Evolutionary conservation across 2,329 filamentous ascomycete species (phyloP).

Genomic region (Sporothrix euskadiensis): DNA sequence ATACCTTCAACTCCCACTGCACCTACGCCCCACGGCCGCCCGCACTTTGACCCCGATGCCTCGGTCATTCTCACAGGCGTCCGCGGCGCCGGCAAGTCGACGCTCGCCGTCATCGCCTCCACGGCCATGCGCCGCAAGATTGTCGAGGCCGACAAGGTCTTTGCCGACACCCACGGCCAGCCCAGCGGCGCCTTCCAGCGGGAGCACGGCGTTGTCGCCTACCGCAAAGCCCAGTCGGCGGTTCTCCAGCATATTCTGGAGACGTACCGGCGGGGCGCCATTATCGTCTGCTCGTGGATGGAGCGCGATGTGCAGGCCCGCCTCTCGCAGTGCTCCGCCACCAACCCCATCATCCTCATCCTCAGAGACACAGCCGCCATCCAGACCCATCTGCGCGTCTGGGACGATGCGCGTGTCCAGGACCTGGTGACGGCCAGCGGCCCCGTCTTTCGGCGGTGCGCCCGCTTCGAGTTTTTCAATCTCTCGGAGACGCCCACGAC

Average conservation of each 20-base stretch:
- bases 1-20: not conserved
- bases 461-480: conserved; percentile 73
- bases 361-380: conserved; percentile 65
- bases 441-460: conserved; percentile 59
- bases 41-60: conserved; percentile 57
- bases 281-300: conserved; percentile 70
- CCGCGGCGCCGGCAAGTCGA: conserved; percentile 69
- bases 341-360: conserved; percentile 69
- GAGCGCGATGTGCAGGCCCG: conserved; percentile 59
- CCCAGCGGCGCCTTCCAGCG: conserved; percentile 61
- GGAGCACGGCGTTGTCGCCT: conserved; percentile 59
- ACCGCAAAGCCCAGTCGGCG: conserved; percentile 62
- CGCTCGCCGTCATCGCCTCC: conserved; percentile 69
- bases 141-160: conserved; percentile 67
- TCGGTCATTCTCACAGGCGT: conserved; percentile 72
- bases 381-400: conserved; percentile 52
- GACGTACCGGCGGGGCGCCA: conserved; percentile 58
- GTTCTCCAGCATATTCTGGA: conserved; percentile 62
- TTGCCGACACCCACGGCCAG: conserved; percentile 63
- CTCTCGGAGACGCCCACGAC: conserved; percentile 46
- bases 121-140: conserved; percentile 65
- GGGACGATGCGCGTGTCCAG: conserved; percentile 49
- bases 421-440: conserved; percentile 57
- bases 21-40: not conserved
- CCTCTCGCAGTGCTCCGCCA: conserved; percentile 60